Evolutionary conservation across 768 basidiomycete species (phyloP), one percentile per base, ranked within the genome.

Genomic region (Pisolithus microcarpus): DNA sequence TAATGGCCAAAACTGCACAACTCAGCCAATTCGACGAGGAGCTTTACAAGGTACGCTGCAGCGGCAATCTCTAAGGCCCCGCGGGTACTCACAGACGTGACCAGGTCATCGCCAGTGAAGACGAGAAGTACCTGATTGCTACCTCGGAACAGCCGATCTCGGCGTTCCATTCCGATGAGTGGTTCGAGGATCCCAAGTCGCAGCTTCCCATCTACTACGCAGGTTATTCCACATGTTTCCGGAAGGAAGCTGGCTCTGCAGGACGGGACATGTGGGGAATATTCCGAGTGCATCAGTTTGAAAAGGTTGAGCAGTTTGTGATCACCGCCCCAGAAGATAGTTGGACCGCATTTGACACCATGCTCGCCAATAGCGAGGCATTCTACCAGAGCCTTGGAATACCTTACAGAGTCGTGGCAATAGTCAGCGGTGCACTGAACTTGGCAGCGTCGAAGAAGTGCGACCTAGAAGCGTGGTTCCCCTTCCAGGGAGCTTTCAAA

Each of bases 241-340:
- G 96, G 26, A 98, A 98, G 72, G 96, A 99, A 73, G 96, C 96
- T 2, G 96, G 96, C 31, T 88, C 92, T 3, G 92, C 92, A 7
- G 96, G 96, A 4, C 86, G 92, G 50, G 96, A 99, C 60, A 97
- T 95, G 78, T 97, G 96, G 93, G 96, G 96, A 51, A 97, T 98
- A 70, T 99, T 99, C 84, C 90, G 96, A 21, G 95, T 99, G 49
- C 96, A 99, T 65, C 96, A 99, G 70, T 99, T 99, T 58, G 96
- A 99, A 72, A 99, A 99, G 75, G 80, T 99, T 48, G 96, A 99
- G 66, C 84, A 98, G 75, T 98, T 98, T 70, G 84, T 87, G 72
- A 79, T 99, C 60, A 97, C 95, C 7, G 87, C 91, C 23, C 94
- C 96, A 1, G 86, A 89, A 58, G 87, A 91, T 65, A 95, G 93